Conservation (phyloP, 371 early-diverging fungal genomes). For the Syncephalastrum contaminatum region DNA sequence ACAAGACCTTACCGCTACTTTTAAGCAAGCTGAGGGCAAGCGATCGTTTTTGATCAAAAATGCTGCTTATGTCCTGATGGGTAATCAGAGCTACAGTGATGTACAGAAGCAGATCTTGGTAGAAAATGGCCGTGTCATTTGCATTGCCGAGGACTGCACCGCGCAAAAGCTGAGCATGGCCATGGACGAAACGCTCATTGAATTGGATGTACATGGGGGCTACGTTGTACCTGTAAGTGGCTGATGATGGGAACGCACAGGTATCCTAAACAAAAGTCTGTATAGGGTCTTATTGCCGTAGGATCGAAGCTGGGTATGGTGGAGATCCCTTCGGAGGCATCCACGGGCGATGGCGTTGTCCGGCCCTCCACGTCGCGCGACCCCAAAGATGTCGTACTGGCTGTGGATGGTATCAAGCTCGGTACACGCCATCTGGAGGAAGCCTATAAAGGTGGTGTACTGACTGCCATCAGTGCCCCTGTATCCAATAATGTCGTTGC, state of each 20-base stretch:
- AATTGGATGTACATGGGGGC: constrained; percentile 36
- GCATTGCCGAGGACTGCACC: constrained; percentile 36
- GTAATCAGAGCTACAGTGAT: constrained; percentile 13
- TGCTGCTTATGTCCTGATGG: constrained; percentile 30
- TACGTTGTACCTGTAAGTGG: constrained; percentile 35
- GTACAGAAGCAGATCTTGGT: constrained; percentile 30
- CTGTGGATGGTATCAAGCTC: constrained; percentile 60
- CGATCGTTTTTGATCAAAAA: constrained; percentile 33
- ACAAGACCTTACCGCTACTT: background rate
- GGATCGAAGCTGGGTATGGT: constrained; percentile 54
- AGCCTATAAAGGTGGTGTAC: constrained; percentile 64
- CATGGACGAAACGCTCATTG: constrained; percentile 4
- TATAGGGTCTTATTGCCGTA: constrained; percentile 48
- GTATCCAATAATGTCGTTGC: constrained; percentile 36
- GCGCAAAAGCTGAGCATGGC: background rate
- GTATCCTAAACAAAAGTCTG: background rate
- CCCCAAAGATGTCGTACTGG: constrained; percentile 33
- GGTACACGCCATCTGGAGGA: constrained; percentile 58
- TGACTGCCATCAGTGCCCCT: constrained; percentile 56
- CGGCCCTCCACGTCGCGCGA: constrained; percentile 20
- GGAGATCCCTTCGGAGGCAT: constrained; percentile 57
- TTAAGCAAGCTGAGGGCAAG: background rate
- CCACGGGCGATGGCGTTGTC: constrained; percentile 54
- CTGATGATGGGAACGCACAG: background rate
- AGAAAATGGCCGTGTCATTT: constrained; percentile 44